Evolutionary conservation across 192 early-diverging fungal species (phyloP), one percentile per base, ranked within the genome.

Genomic region (Mortierella hygrophila): DNA sequence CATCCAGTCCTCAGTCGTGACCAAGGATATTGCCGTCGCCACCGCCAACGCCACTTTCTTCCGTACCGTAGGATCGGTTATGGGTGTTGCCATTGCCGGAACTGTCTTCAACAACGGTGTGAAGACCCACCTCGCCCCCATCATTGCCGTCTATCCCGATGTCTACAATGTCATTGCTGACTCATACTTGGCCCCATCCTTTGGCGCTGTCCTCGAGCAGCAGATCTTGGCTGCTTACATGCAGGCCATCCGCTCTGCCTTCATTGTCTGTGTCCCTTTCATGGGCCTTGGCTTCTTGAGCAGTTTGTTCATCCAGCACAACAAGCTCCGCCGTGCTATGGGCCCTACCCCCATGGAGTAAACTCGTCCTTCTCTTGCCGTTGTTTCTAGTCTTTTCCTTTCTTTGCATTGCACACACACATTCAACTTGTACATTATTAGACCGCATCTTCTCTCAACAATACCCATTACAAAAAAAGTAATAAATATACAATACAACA

Each of bases 21-120:
- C 87, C 47, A 80, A 83, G 68, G 90, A 95, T 71, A 91, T 97
- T 75, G 96, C 95, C 0, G 80, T 93, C 21, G 90, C 91, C 9
- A 95, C 95, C 23, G 89, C 94, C 5, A 79, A 92, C 41, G 83
- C 90, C n/a, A 87, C 91, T 35, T 97, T 95, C 77, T 93, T 92
- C 79, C 89, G 94, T 63, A 38, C 47, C 82, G 75, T 81, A 75
- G 57, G 85, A n/a, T 35, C 72, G 46, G 76, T 87, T 21, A 70
- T 89, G 44, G 88, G 88, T 18, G 75, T 89, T n/a, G 84, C 88
- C 38, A 89, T 91, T 16, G 78, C 91, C 1, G 88, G 88, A 0
- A 76, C 77, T 10, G 69, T 88, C 4, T 89, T 93, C 32, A 77
- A 82, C 26, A 89, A 90, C 72, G 82, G 76, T 9, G 77, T 89